phyloP scores from a whole-genome alignment of 1,284 basidiomycete genomes.

The Phlebopus sp. region DNA sequence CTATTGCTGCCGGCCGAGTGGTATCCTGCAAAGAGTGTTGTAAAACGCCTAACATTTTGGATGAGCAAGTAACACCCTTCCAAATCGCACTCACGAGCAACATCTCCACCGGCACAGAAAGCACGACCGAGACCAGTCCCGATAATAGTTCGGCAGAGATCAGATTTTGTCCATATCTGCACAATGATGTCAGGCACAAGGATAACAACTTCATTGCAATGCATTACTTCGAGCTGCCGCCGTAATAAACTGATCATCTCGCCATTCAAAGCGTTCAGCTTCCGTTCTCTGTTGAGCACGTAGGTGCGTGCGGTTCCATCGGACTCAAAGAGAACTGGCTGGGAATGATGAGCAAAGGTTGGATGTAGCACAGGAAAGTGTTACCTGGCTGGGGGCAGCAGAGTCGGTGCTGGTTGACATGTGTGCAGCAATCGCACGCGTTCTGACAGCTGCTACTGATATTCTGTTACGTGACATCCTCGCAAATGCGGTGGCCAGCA shows the following conservation, averaged over 20 bases:
- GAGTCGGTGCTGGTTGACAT: conserved; percentile 39
- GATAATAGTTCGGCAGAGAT: conserved; percentile 74
- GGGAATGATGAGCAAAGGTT: conserved; percentile 29
- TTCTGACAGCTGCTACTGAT: conserved; percentile 43
- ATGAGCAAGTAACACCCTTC: conserved; percentile 5
- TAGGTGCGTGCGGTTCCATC: conserved; percentile 64
- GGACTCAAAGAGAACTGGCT: conserved; percentile 70
- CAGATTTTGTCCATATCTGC: conserved; percentile 79
- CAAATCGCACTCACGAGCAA: conserved; percentile 60
- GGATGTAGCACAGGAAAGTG: conserved; percentile 18
- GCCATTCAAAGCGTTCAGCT: conserved; percentile 85
- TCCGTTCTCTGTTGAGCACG: conserved; percentile 78
- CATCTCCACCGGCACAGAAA: conserved; percentile 96
- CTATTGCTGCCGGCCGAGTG: conserved; percentile 62
- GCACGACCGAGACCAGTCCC: conserved; percentile 77
- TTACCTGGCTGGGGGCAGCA: conserved; percentile 25
- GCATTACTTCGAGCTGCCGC: conserved; percentile 68
- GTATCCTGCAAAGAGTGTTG: conserved; percentile 44
- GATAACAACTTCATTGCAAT: conserved; percentile 4
- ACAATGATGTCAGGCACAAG: conserved; percentile 11
- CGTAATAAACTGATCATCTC: conserved; percentile 79
- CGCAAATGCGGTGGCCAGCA: conserved; percentile 28
- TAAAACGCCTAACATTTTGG: conserved; percentile 49
- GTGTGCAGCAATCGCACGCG: conserved; percentile 57
- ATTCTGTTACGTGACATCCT: conserved; percentile 33